Conservation (phyloP, 176 grass and related monocot genomes). For the Triticum aestivum region DNA sequence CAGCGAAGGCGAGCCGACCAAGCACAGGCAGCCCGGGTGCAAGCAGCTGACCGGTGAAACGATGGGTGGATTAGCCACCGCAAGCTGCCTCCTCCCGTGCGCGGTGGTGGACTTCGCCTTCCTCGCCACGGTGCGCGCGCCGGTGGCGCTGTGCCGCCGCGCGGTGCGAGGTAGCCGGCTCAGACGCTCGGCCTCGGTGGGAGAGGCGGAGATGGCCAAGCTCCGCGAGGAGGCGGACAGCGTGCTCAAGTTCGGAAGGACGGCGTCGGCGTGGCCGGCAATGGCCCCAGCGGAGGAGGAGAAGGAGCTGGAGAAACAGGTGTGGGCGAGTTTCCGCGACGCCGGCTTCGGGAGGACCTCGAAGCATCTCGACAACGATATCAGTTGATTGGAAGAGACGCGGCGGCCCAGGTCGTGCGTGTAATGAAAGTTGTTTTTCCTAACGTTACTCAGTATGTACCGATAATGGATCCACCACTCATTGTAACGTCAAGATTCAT, state of each 20-base stretch:
- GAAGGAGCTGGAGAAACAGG: not conserved
- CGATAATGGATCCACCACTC: no score
- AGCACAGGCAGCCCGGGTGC: not conserved
- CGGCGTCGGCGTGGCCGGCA: not conserved
- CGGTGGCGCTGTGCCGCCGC: not conserved
- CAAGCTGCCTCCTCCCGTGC: not conserved
- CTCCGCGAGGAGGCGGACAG: not conserved
- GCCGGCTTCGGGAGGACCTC: not conserved
- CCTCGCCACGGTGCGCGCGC: not conserved
- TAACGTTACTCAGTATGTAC: no score
- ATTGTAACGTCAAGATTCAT: no score
- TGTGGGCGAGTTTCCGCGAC: not conserved
- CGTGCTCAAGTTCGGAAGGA: not conserved
- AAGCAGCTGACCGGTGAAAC: not conserved
- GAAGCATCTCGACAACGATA: not conserved
- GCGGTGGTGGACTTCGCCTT: not conserved
- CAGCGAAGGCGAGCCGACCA: not conserved
- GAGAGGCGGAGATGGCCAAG: not conserved
- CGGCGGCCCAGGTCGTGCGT: not conserved
- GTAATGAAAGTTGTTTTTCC: not conserved
- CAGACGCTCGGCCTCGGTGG: not conserved
- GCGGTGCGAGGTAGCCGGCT: not conserved
- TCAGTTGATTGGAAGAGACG: not conserved
- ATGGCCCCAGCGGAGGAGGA: not conserved
- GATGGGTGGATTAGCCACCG: not conserved